These are phyloP conservation scores for Priceomyces fermenticarens DNA, from an alignment of 805 yeast genomes.

Conservation along the genomic window DNA sequence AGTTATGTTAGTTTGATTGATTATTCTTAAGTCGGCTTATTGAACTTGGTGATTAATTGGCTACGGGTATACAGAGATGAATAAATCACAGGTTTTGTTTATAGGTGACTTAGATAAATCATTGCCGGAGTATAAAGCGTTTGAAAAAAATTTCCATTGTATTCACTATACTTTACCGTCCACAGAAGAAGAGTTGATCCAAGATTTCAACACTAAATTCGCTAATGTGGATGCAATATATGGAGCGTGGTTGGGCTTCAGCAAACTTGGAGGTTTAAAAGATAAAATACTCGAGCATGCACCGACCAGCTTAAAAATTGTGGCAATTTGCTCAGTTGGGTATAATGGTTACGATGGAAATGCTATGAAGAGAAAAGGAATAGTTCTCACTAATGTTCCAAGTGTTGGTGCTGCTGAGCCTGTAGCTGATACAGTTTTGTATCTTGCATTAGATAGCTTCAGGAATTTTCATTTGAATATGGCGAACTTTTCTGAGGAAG, in stretches of 20 bases:
- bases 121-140: conserved; percentile 44
- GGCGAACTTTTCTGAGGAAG: conserved; percentile 29
- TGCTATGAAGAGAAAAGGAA: conserved; percentile 38
- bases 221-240: conserved; percentile 50
- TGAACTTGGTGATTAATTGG: too few relatives aligned
- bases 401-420: conserved; percentile 58
- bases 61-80: too few relatives aligned
- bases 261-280: conserved; percentile 49
- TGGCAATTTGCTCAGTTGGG: conserved; percentile 58
- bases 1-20: too few relatives aligned
- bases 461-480: conserved; percentile 54
- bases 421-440: conserved; percentile 71
- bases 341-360: conserved; percentile 48
- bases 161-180: conserved; percentile 40
- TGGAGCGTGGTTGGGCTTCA: conserved; percentile 59
- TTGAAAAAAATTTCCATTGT: conserved; percentile 37
- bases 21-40: too few relatives aligned
- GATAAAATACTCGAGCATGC: conserved; percentile 39
- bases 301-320: conserved; percentile 46
- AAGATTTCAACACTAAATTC: conserved; percentile 39
- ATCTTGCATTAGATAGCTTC: conserved; percentile 56
- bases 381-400: conserved; percentile 58
- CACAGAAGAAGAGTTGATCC: conserved; percentile 38
- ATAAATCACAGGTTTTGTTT: conserved; percentile 41
- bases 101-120: conserved; percentile 48